These are phyloP conservation scores for Cryptosporidium andersoni DNA, from an alignment of 169 alveolate genomes.

Conservation along the genomic window DNA sequence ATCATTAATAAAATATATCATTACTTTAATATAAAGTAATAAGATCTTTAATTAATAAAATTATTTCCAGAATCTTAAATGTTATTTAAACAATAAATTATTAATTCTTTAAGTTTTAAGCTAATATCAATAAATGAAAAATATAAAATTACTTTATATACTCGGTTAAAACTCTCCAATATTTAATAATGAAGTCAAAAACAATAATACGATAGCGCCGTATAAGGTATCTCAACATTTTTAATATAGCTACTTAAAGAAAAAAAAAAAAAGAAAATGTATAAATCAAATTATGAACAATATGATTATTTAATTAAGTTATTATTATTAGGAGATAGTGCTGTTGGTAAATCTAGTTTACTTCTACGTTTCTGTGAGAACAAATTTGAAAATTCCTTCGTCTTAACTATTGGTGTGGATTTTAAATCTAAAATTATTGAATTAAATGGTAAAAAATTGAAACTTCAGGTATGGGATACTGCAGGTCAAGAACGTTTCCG, in stretches of 20 bases:
- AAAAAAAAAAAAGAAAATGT: constrained; percentile 2
- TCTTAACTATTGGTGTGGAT: constrained; percentile 87
- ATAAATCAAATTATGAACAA: neutral
- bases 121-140: no score
- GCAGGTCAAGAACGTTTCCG: constrained; percentile 80
- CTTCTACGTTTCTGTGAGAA: constrained; percentile 15
- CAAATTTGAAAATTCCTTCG: neutral
- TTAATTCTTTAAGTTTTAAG: no score
- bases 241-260: neutral
- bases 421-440: constrained; percentile 72
- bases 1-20: no score
- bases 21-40: no score
- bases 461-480: constrained; percentile 77
- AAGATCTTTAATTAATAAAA: no score
- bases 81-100: no score
- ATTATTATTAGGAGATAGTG: constrained; percentile 23
- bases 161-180: no score
- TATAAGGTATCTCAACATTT: neutral
- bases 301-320: constrained; percentile 14
- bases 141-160: no score
- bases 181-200: no score
- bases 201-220: no score
- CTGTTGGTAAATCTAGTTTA: constrained; percentile 30
- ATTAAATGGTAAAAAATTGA: constrained; percentile 2
- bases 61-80: no score